Evolutionary conservation across 306 rosid genomes (phyloP), one percentile per base, ranked within the genome.

Genomic region (Glycine soja): DNA sequence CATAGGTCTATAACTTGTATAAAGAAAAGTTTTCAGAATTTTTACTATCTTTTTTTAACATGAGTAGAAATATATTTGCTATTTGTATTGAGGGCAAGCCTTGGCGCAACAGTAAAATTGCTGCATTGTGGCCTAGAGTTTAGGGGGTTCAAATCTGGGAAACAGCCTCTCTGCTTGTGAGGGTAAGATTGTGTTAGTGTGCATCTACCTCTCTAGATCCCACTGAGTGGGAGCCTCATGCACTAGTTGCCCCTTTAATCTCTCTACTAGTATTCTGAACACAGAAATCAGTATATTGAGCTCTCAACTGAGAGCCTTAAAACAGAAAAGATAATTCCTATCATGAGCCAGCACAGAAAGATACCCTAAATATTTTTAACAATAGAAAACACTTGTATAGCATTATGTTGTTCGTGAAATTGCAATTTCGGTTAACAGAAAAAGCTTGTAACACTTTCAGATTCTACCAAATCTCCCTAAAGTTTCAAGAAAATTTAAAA

Each of bases 401-500:
- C 73, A 74, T 74, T 79, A 50, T 16, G 18, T 56, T 64, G 16
- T 59, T 70, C 72, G 76, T 54, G 42, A 46, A 72, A 65, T 32
- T 67, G 56, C 16, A 76, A 64, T 30, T 74, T 82, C 30, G 74
- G 16, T 3, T 61, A 4, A 15, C n/a, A 53, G 66, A 53, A 69
- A 51, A 52, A 52, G 7, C 56, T 57, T 63, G 12, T 67, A 75
- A 53, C 43, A 75, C 14, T 16, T 53, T 78, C 42, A 74, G 19
- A 81, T 73, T 34, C 70, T 24, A 65, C 67, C 13, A 45, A 48
- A 75, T 54, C 72, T 45, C 79, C 40, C 64, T 68, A 36, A 73
- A 42, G 5, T 66, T 42, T 73, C 81, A 10, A 36, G 61, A 79
- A 11, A 78, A 69, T 43, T 14, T 13, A 13, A 36, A 70, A 86